phyloP scores from a whole-genome alignment of 176 grass and related monocot species.

The Stipa capillata region DNA sequence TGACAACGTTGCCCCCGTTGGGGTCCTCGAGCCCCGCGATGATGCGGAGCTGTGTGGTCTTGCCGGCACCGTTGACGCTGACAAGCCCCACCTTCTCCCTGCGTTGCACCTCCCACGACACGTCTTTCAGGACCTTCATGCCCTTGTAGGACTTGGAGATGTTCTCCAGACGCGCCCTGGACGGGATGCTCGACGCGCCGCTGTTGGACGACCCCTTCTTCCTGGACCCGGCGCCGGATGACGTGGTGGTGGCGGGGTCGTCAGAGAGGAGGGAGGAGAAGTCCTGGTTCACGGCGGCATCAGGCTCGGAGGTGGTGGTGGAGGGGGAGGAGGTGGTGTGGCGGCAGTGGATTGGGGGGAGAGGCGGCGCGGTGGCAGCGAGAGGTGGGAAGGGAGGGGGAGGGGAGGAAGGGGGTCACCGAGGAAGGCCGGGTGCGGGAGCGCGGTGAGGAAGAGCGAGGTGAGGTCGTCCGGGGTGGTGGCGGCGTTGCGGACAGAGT shows the following conservation, averaged over 20 bases:
- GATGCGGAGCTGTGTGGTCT: constrained; percentile 79
- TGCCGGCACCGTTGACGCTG: constrained; percentile 78
- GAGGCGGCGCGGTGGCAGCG: constrained; percentile 18
- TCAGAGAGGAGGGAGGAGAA: constrained; percentile 53
- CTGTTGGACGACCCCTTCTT: constrained; percentile 56
- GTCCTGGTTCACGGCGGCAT: not conserved
- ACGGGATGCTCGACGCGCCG: constrained; percentile 73
- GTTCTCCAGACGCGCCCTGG: constrained; percentile 59
- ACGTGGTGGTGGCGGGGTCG: not conserved
- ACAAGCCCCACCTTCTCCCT: constrained; percentile 84
- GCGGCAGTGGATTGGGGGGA: too few species aligned
- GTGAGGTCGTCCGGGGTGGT: too few species aligned
- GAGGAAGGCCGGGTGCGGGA: too few species aligned
- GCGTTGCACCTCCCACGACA: constrained; percentile 79
- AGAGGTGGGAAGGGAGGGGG: not conserved
- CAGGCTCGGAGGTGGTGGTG: constrained; percentile 4
- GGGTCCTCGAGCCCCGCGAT: too few species aligned
- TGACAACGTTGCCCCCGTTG: too few species aligned
- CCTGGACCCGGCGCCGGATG: not conserved
- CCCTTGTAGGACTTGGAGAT: constrained; percentile 73
- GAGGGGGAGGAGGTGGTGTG: constrained; percentile 24
- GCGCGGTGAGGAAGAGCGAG: too few species aligned
- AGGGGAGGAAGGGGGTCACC: not conserved
- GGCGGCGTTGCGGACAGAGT: too few species aligned
- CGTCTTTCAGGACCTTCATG: constrained; percentile 60